Conservation (phyloP, 202 grass and related monocot species). For the Setaria viridis region DNA sequence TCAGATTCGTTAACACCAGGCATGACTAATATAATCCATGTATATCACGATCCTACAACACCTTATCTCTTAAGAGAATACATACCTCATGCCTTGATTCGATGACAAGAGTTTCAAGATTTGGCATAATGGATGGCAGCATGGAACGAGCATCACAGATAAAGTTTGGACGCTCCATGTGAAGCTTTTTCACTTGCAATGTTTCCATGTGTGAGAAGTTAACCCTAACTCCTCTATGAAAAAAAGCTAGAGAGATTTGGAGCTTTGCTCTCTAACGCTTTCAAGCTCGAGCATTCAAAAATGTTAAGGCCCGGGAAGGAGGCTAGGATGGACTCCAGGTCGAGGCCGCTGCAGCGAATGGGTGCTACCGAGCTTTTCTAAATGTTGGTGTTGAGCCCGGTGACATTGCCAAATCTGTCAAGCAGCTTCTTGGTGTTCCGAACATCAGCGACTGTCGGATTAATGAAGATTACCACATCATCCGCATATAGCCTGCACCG, state of each 20-base stretch:
- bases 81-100: not conserved
- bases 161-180: not conserved
- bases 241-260: not conserved
- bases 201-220: not conserved
- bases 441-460: too few species aligned
- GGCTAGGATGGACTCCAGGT: too few species aligned
- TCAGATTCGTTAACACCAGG: not conserved
- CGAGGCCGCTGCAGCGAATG: too few species aligned
- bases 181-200: constrained; percentile 8
- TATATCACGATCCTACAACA: not conserved
- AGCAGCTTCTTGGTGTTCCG: too few species aligned
- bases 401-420: too few species aligned
- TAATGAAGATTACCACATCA: too few species aligned
- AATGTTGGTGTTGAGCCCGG: too few species aligned
- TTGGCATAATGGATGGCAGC: constrained; percentile 9
- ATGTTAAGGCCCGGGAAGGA: not conserved
- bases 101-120: not conserved
- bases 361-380: too few species aligned
- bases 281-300: not conserved
- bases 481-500: too few species aligned
- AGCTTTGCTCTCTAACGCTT: constrained; percentile 15
- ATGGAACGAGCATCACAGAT: not conserved
- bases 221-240: too few species aligned
- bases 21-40: not conserved
- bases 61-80: not conserved